Evolutionary conservation across 306 rosid species (phyloP).

Genomic region (Quercus berberidifolia): DNA sequence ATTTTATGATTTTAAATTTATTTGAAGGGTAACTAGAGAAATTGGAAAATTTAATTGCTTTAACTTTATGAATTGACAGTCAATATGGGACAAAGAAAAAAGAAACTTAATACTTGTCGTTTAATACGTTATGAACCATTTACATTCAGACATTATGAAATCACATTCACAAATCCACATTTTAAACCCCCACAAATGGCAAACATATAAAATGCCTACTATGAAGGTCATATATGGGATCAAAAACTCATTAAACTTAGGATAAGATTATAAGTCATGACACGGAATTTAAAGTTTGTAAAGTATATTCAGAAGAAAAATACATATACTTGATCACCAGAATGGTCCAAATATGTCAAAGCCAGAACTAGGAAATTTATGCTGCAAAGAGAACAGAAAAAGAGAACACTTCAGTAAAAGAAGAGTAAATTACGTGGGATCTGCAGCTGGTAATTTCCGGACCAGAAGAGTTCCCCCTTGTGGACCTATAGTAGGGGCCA

Average conservation of each 20-base stretch:
- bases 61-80: too few species aligned
- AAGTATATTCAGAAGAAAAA: not conserved
- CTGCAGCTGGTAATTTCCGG: constrained; percentile 63
- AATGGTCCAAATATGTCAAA: constrained; percentile 11
- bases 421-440: constrained; percentile 50
- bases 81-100: too few species aligned
- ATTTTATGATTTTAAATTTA: too few species aligned
- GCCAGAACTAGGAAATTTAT: constrained; percentile 13
- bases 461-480: constrained; percentile 78
- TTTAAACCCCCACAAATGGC: not conserved
- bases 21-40: too few species aligned
- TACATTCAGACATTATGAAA: not conserved
- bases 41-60: too few species aligned
- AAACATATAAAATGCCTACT: not conserved
- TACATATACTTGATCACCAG: constrained; percentile 5
- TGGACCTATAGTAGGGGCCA: constrained; percentile 66
- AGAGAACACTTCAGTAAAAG: constrained; percentile 4
- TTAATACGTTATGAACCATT: not conserved
- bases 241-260: not conserved
- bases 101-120: too few species aligned
- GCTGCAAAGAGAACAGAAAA: constrained; percentile 5
- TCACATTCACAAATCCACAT: not conserved
- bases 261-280: not conserved
- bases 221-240: not conserved
- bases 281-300: not conserved